Evolutionary conservation across 495 filamentous ascomycete species (phyloP).

Genomic region (Margaritispora aquatica): DNA sequence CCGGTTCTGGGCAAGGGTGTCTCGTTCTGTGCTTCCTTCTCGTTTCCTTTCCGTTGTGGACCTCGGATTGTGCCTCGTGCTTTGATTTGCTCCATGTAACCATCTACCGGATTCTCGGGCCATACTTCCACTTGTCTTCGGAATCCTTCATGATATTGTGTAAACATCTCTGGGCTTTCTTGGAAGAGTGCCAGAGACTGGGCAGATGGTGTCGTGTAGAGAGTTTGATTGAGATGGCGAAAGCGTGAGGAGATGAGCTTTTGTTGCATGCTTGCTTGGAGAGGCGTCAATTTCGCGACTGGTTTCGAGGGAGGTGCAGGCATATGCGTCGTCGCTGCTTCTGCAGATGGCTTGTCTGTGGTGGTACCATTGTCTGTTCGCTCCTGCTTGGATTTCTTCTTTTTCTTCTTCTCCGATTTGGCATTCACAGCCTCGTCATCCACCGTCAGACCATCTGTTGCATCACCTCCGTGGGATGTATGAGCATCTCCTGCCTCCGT

Average conservation of each 20-base stretch:
- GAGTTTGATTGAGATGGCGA: slow-evolving; percentile 92
- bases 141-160: slow-evolving; percentile 92
- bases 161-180: slow-evolving; percentile 80
- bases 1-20: slow-evolving; percentile 44
- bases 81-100: slow-evolving; percentile 60
- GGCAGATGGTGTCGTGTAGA: slow-evolving; percentile 84
- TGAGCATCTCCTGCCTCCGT: slow-evolving; percentile 15
- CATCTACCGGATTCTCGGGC: slow-evolving; percentile 91
- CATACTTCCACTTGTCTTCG: slow-evolving; percentile 88
- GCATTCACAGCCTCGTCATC: slow-evolving; percentile 12
- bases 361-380: slow-evolving; percentile 13
- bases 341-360: neutral
- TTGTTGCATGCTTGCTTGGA: slow-evolving; percentile 87
- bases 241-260: slow-evolving; percentile 93
- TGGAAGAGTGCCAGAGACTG: slow-evolving; percentile 74
- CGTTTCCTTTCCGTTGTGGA: neutral
- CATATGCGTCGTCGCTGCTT: neutral
- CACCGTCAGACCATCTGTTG: slow-evolving; percentile 1
- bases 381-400: slow-evolving; percentile 22
- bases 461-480: slow-evolving; percentile 11
- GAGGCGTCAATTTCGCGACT: slow-evolving; percentile 61
- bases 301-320: slow-evolving; percentile 13
- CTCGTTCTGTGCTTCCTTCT: slow-evolving; percentile 1
- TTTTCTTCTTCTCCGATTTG: slow-evolving; percentile 19
- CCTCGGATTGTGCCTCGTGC: slow-evolving; percentile 21